These are phyloP conservation scores for Chlorella sorokiniana DNA, from an alignment of 139 green algal genomes.

Conservation along the genomic window DNA sequence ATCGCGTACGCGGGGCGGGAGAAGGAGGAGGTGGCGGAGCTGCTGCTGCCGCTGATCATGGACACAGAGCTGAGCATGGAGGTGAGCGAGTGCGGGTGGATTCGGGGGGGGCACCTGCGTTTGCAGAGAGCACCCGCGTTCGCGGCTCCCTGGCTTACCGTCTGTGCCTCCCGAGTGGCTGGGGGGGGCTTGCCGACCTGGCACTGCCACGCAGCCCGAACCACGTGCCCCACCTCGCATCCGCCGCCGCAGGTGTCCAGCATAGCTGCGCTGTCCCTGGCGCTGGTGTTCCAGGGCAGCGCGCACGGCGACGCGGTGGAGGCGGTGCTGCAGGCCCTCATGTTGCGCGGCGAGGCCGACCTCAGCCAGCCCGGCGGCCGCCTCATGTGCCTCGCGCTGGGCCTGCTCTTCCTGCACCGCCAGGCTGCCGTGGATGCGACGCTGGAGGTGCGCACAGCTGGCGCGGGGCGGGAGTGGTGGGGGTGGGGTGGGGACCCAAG, in stretches of 20 bases:
- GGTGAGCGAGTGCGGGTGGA: constrained; percentile 42
- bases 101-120: too few species aligned
- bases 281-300: constrained; percentile 86
- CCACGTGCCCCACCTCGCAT: background rate
- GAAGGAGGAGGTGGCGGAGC: constrained; percentile 64
- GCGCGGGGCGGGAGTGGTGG: too few species aligned
- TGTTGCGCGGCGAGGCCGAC: constrained; percentile 84
- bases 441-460: constrained; percentile 73
- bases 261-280: constrained; percentile 91
- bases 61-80: constrained; percentile 85
- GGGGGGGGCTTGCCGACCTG: background rate
- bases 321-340: constrained; percentile 87
- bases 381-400: constrained; percentile 87
- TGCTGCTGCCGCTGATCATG: constrained; percentile 69
- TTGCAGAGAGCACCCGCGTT: background rate
- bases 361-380: constrained; percentile 77
- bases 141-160: background rate
- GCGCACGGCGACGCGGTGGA: constrained; percentile 80
- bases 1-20: constrained; percentile 93
- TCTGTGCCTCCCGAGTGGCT: background rate
- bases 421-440: constrained; percentile 92
- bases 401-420: constrained; percentile 93
- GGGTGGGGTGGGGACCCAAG: background rate
- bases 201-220: background rate
- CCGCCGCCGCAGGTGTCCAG: constrained; percentile 35